Conservation (phyloP, 768 basidiomycete genomes). For the Porphyrellus cyaneotinctus region DNA sequence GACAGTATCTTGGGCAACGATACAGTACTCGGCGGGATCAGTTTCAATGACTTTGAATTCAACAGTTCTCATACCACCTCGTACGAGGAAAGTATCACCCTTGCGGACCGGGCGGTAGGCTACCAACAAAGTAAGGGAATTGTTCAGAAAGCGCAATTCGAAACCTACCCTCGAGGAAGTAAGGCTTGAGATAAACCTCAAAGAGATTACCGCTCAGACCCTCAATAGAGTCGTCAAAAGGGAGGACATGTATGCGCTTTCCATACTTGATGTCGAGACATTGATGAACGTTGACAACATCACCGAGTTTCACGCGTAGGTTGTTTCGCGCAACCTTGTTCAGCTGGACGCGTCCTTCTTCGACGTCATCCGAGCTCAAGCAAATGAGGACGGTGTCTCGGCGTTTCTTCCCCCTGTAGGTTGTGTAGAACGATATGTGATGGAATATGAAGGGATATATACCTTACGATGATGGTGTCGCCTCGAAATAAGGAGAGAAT, state of each 20-base stretch:
- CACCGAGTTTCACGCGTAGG: conserved; percentile 94
- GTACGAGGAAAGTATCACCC: conserved; percentile 98
- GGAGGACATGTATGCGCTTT: conserved; percentile 93
- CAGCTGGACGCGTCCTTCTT: conserved; percentile 96
- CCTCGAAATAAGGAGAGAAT: conserved; percentile 89
- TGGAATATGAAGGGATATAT: conserved; percentile 17
- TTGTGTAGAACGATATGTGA: conserved; percentile 2
- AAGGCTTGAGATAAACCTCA: conserved; percentile 97
- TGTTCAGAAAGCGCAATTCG: not conserved
- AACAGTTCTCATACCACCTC: conserved; percentile 96
- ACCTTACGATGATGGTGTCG: conserved; percentile 94
- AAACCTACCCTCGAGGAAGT: conserved; percentile 87
- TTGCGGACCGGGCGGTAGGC: conserved; percentile 95
- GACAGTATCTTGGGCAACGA: conserved; percentile 98
- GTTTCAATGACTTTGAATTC: conserved; percentile 99
- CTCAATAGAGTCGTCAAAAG: conserved; percentile 98
- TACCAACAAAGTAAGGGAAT: conserved; percentile 22
- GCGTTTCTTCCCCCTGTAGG: conserved; percentile 87
- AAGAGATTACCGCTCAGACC: conserved; percentile 98
- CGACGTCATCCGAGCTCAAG: conserved; percentile 91
- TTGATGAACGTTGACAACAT: conserved; percentile 92
- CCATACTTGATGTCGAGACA: conserved; percentile 99
- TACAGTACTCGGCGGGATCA: conserved; percentile 97
- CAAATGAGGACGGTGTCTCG: conserved; percentile 97
- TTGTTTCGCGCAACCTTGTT: conserved; percentile 99